Evolutionary conservation across 2,329 filamentous ascomycete genomes (phyloP).

Genomic region (Pyrenophora tritici-repentis): DNA sequence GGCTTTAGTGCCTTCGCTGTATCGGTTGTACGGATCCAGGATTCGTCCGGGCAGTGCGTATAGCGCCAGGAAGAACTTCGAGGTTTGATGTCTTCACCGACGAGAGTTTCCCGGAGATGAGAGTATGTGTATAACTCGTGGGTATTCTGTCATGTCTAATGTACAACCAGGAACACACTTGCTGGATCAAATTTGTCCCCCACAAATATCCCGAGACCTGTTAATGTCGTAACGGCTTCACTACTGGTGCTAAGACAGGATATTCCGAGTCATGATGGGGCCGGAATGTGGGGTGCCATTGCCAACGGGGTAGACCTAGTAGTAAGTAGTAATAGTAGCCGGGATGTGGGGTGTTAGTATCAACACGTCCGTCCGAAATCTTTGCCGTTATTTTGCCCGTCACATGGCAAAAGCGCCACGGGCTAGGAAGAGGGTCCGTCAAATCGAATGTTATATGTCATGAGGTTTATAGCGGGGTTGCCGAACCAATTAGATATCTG

Average conservation of each 20-base stretch:
- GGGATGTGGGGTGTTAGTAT: neutral
- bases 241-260: neutral
- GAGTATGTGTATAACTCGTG: slow-evolving; percentile 1
- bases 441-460: slow-evolving; percentile 1
- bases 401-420: slow-evolving; percentile 4
- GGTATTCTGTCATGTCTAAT: neutral
- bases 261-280: neutral
- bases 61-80: slow-evolving; percentile 49
- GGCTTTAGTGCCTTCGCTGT: slow-evolving; percentile 54
- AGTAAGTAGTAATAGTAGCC: too few relatives aligned
- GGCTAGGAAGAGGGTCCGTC: neutral
- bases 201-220: neutral
- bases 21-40: slow-evolving; percentile 43
- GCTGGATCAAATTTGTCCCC: slow-evolving; percentile 7
- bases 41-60: slow-evolving; percentile 38
- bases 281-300: slow-evolving; percentile 9
- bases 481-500: slow-evolving; percentile 15
- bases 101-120: slow-evolving; percentile 30
- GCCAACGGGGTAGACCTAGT: too few relatives aligned
- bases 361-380: neutral
- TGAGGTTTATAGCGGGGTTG: neutral
- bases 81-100: slow-evolving; percentile 52
- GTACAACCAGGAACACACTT: slow-evolving; percentile 8
- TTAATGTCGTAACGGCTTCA: neutral
- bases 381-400: neutral